A percentile compares a stretch with the other conserved stretches of the same genome.
Conservation (phyloP, 2,329 filamentous ascomycete species). For the Botrytis aclada region DNA sequence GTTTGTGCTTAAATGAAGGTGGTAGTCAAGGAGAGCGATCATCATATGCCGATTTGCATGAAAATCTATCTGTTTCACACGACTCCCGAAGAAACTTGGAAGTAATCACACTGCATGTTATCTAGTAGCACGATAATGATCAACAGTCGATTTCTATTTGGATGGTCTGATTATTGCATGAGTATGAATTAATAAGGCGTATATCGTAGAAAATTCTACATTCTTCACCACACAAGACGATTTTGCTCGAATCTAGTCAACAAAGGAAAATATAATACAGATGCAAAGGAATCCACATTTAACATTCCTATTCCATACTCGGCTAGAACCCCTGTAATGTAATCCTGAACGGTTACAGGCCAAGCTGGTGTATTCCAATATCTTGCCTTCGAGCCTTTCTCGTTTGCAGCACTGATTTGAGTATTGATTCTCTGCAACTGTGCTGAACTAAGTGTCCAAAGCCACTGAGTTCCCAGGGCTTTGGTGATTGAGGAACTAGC, state of each 20-base stretch:
- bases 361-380: conserved; percentile 45
- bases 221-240: not conserved
- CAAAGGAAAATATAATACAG: not conserved
- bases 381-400: conserved; percentile 40
- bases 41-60: not conserved
- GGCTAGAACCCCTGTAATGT: conserved; percentile 43
- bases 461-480: conserved; percentile 20
- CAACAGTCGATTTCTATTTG: not conserved
- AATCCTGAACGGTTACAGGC: conserved; percentile 40
- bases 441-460: conserved; percentile 38
- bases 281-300: conserved; percentile 40
- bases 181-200: not conserved
- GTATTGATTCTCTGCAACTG: conserved; percentile 34
- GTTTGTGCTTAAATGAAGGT: not conserved
- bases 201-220: not conserved
- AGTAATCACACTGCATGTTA: not conserved
- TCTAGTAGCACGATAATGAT: not conserved
- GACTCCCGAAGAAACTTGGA: not conserved
- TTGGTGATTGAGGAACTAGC: conserved; percentile 27
- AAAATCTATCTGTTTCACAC: not conserved
- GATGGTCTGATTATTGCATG: not conserved
- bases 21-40: not conserved
- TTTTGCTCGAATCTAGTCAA: not conserved
- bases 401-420: conserved; percentile 23
- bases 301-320: conserved; percentile 42